These are phyloP conservation scores for Scheffersomyces insectosa DNA, from an alignment of 1,139 yeast genomes.

Conservation along the genomic window DNA sequence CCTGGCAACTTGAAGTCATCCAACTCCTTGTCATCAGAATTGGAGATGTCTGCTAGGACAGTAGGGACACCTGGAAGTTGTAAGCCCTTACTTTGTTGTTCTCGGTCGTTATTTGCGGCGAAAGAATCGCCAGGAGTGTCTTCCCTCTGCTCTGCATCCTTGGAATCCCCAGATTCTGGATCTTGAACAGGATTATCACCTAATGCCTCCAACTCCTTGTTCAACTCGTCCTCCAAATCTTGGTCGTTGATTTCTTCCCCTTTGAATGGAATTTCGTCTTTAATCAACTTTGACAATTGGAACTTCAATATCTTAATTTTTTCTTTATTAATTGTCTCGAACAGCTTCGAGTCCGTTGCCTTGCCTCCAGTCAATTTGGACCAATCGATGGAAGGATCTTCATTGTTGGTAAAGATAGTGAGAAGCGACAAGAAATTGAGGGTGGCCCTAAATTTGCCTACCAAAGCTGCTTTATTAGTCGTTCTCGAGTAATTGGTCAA, in stretches of 20 bases:
- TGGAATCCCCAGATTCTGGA: too few species aligned
- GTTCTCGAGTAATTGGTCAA: slow-evolving; percentile 26
- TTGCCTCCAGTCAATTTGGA: slow-evolving; percentile 34
- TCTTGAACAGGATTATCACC: slow-evolving; percentile 5
- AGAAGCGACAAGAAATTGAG: slow-evolving; percentile 36
- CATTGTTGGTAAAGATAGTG: slow-evolving; percentile 27
- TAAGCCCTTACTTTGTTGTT: slow-evolving; percentile 2
- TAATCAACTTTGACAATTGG: slow-evolving; percentile 40
- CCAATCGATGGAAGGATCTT: slow-evolving; percentile 31
- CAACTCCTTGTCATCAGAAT: background rate
- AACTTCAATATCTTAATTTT: slow-evolving; percentile 41
- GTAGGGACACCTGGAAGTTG: background rate
- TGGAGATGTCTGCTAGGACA: background rate
- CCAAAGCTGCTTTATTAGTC: slow-evolving; percentile 26
- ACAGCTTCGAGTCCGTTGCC: slow-evolving; percentile 24
- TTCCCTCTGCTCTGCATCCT: background rate
- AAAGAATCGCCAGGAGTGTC: slow-evolving; percentile 9
- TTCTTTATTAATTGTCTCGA: slow-evolving; percentile 30
- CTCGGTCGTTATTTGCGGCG: slow-evolving; percentile 2
- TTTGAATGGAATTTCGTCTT: slow-evolving; percentile 34
- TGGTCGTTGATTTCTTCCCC: slow-evolving; percentile 23
- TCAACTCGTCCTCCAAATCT: slow-evolving; percentile 26
- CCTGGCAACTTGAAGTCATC: slow-evolving; percentile 12
- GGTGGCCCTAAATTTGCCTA: slow-evolving; percentile 38
- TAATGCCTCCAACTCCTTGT: slow-evolving; percentile 24